Percentiles rank a stretch among this genome's conserved stretches.
phyloP scores from a whole-genome alignment of 1,284 basidiomycete genomes.

The Malassezia equina region DNA sequence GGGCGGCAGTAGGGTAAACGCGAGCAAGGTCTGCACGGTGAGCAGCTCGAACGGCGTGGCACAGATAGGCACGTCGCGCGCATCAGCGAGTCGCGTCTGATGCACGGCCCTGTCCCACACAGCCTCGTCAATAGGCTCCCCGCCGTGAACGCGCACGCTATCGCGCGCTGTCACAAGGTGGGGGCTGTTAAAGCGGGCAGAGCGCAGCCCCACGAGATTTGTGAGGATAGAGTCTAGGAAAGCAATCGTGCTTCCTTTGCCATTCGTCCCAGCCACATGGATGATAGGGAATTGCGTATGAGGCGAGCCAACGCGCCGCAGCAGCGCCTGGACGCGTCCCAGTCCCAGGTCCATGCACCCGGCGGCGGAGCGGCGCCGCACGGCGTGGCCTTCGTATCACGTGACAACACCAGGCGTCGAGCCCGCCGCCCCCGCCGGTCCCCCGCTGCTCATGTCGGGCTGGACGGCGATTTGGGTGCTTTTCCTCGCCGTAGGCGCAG shows the following conservation, averaged over 20 bases:
- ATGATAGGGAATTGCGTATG: conserved; percentile 68
- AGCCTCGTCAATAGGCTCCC: conserved; percentile 53
- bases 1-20: conserved; percentile 37
- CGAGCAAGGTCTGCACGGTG: conserved; percentile 52
- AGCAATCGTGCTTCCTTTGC: conserved; percentile 85
- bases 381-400: not conserved
- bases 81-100: conserved; percentile 54
- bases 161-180: conserved; percentile 74
- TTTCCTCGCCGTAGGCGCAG: conserved; percentile 26
- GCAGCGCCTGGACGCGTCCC: conserved; percentile 59
- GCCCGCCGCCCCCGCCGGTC: not conserved
- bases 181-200: conserved; percentile 84
- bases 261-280: conserved; percentile 92
- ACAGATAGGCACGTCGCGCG: conserved; percentile 27
- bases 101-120: conserved; percentile 55
- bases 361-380: not conserved
- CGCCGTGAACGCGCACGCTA: conserved; percentile 61
- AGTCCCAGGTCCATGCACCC: conserved; percentile 63
- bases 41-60: conserved; percentile 38
- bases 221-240: conserved; percentile 70
- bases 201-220: conserved; percentile 51
- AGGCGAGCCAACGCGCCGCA: conserved; percentile 54
- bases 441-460: conserved; percentile 33
- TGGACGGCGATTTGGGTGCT: conserved; percentile 43
- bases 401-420: not conserved